Conservation (phyloP, 768 basidiomycete genomes). For the Phlebiopsis gigantea region DNA sequence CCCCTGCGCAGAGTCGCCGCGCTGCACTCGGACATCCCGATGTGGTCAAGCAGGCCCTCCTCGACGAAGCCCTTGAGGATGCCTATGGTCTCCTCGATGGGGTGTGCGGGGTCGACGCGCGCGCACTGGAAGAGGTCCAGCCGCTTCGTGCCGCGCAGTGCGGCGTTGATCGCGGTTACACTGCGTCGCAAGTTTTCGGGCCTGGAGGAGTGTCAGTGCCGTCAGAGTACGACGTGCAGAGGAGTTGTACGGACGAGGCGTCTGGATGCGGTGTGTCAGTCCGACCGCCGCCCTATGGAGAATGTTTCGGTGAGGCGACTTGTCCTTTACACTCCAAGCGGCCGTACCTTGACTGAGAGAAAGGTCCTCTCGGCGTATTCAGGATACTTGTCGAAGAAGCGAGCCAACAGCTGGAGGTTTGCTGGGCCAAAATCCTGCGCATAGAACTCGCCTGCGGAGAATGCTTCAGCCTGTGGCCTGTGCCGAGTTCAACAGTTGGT, state of each 20-base stretch:
- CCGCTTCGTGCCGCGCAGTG: slow-evolving; percentile 45
- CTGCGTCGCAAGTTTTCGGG: slow-evolving; percentile 43
- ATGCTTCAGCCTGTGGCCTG: neutral
- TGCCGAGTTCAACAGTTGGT: neutral
- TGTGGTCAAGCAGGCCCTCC: slow-evolving; percentile 55
- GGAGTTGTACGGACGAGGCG: slow-evolving; percentile 3
- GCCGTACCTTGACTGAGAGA: slow-evolving; percentile 40
- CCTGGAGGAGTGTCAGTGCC: slow-evolving; percentile 3
- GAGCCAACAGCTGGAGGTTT: slow-evolving; percentile 43
- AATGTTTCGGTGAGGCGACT: neutral
- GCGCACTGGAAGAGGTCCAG: slow-evolving; percentile 58
- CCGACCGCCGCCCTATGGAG: neutral
- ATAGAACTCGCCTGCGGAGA: slow-evolving; percentile 50
- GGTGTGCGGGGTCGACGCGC: slow-evolving; percentile 36
- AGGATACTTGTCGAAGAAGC: slow-evolving; percentile 46
- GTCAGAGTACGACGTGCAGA: neutral
- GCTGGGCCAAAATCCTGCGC: slow-evolving; percentile 34
- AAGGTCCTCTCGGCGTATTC: slow-evolving; percentile 40
- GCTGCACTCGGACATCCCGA: slow-evolving; percentile 53
- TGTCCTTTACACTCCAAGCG: slow-evolving; percentile 7
- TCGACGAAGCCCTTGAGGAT: slow-evolving; percentile 40
- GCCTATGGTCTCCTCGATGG: slow-evolving; percentile 42
- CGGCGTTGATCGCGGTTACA: slow-evolving; percentile 37
- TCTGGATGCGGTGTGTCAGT: neutral
- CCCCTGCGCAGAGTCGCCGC: slow-evolving; percentile 40